Evolutionary conservation across 2,329 filamentous ascomycete species (phyloP).

Genomic region (Lachnellula cervina): DNA sequence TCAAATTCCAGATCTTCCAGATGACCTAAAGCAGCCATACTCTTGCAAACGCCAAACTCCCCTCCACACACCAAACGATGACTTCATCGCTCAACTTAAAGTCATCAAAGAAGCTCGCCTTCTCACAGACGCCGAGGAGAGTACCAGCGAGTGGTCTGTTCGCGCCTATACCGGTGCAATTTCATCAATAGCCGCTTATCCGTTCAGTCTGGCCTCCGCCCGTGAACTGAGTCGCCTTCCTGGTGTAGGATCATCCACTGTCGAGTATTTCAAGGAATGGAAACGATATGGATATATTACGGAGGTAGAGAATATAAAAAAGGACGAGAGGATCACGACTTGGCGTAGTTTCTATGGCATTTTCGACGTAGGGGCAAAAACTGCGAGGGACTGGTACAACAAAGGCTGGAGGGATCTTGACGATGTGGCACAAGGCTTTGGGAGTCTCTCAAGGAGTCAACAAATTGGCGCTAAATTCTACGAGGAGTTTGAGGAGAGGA

Average conservation of each 20-base stretch:
- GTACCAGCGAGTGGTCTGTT: constrained; percentile 79
- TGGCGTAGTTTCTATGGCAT: constrained; percentile 74
- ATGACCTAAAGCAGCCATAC: constrained; percentile 61
- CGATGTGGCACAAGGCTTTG: constrained; percentile 76
- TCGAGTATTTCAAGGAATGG: constrained; percentile 73
- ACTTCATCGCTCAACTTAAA: constrained; percentile 69
- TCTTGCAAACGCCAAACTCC: constrained; percentile 78
- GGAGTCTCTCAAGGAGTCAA: constrained; percentile 71
- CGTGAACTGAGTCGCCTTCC: constrained; percentile 53
- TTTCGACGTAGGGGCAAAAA: constrained; percentile 85
- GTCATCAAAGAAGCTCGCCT: constrained; percentile 68
- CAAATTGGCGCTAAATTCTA: constrained; percentile 95
- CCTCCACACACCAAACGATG: constrained; percentile 62
- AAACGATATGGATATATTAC: constrained; percentile 52
- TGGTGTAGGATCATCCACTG: constrained; percentile 77
- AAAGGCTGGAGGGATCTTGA: constrained; percentile 79
- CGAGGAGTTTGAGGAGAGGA: constrained; percentile 70
- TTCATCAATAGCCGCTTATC: constrained; percentile 77
- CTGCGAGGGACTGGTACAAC: constrained; percentile 71
- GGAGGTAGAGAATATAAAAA: constrained; percentile 59
- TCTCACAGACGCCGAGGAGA: constrained; percentile 70
- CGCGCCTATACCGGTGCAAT: constrained; percentile 86
- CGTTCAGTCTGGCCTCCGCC: constrained; percentile 35
- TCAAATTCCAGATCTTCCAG: constrained; percentile 60
- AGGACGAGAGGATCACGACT: constrained; percentile 58